Base-by-base conservation (phyloP, 2,329 filamentous ascomycete species). In the Grosmannia penicillata region DNA sequence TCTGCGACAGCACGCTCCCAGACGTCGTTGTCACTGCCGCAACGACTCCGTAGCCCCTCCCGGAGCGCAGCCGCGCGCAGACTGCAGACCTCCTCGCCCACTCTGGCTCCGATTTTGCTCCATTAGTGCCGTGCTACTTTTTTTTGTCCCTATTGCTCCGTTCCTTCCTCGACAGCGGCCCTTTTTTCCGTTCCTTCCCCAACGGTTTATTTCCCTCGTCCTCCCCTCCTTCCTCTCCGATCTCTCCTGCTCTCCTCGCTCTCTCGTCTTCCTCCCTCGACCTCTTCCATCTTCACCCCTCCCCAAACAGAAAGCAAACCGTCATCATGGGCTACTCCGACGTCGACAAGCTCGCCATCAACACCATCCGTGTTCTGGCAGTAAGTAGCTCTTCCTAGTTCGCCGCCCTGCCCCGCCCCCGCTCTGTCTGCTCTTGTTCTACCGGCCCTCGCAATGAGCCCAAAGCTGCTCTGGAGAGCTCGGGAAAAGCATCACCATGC, bases 301-400 rank as follows among this genome's bases (percentile, higher is more conserved):
- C 41, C 17, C 19, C 15, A 37, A 13, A 19, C 23, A 19, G 32
- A 30, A 19, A 19, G 17, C 39, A 36, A 46, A 47, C 46, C 58
- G 63, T 58, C 62, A 76, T 57, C 62, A 96, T 96, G 89, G 78
- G 78, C 62, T 95, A 82, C 75, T 72, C 73, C 61, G 82, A 96
- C 56, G 63, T 78, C 58, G 91, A 98, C 63, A 70, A 80, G 72
- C 75, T 86, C 66, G 82, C 85, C 58, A 85, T 98, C 70, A 96
- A 96, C 80, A 94, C 89, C 63, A 96, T 98, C 71, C 84, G 91
- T 62, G 66, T 85, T 59, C 76, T 98, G 54, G 87, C 91, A 61
- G 91, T 96, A 80, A 64, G 86, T 79, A 17, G n/a, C 10, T n/a
- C 15, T 15, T n/a, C n/a, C n/a, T 18, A 26, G 15, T n/a, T 39